These are phyloP conservation scores for Erigeron canadensis DNA, from an alignment of 129 eudicot genomes.

Conservation along the genomic window DNA sequence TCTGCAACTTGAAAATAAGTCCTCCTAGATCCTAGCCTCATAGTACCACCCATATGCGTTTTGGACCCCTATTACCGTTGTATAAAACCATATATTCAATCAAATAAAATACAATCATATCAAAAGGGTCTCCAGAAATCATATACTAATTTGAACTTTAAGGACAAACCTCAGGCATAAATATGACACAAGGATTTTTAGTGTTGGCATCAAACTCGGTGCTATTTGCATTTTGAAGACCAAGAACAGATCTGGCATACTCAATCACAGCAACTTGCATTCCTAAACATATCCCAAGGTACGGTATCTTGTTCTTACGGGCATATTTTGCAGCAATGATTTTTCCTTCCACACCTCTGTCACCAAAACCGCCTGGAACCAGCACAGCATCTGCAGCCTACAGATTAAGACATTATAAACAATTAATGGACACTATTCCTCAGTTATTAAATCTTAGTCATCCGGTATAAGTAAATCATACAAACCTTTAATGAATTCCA, in stretches of 20 bases:
- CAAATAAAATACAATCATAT: neutral
- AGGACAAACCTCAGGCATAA: constrained; percentile 85
- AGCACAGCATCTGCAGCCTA: constrained; percentile 75
- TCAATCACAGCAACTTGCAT: constrained; percentile 95
- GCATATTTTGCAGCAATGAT: constrained; percentile 90
- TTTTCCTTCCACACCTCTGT: constrained; percentile 93
- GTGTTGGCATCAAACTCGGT: constrained; percentile 82
- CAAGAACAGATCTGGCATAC: constrained; percentile 80
- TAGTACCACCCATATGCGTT: constrained; percentile 98
- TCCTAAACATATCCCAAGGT: constrained; percentile 87
- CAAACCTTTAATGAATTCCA: constrained; percentile 84
- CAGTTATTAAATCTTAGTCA: neutral
- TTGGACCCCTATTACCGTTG: constrained; percentile 64
- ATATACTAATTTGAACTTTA: neutral
- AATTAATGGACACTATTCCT: neutral
- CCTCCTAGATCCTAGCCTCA: constrained; percentile 96
- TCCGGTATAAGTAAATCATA: constrained; percentile 11
- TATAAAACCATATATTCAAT: constrained; percentile 12
- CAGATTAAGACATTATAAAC: constrained; percentile 16
- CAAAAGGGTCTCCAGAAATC: constrained; percentile 8
- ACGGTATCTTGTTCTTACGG: constrained; percentile 72
- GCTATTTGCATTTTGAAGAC: constrained; percentile 78
- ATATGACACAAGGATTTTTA: constrained; percentile 78
- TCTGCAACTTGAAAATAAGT: constrained; percentile 64
- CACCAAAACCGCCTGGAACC: constrained; percentile 98